Base-by-base conservation (phyloP, 345 rosid species). In the Eutrema japonicum region DNA sequence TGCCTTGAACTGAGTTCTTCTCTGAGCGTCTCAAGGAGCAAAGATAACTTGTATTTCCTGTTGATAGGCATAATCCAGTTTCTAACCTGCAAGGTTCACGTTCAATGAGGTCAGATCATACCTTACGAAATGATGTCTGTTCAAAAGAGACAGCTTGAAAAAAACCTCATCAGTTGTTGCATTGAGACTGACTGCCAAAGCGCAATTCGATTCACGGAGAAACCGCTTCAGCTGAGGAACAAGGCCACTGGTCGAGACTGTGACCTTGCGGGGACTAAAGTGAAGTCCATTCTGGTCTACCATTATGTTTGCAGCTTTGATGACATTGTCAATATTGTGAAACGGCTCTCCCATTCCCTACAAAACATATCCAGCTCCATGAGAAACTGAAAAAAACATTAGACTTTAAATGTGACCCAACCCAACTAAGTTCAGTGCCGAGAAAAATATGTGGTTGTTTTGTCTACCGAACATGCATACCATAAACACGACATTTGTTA, bases 281-380 rank as follows among this genome's bases (percentile, higher is more conserved):
- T 91, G 93, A 78, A 94, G 98, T 55, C 97, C 96, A 71, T 89
- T 88, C 13, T 89, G 92, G 13, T 95, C 88, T 74, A 89, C 88
- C 96, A 91, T 81, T 66, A 94, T 88, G 64, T 83, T 84, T 36
- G 96, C 85, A 56, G 97, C 97, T 85, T 85, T 88, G 32, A 91
- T 84, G 40, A 91, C 96, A 77, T 84, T 88, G 11, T 88, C 92
- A 60, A 89, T 74, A 51, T 91, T 94, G 71, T 94, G 97, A 70
- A 94, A 85, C 6, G 97, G 99, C 78, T 94, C 97, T 66, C 99
- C 97, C 99, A 91, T 94, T 72, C 99, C 99, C 97, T 94, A 81
- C 4, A 75, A 56, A 68, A 68, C 42, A 63, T 51, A 63, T 46
- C 16, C 11, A 67, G 9, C 26, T 43, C 69, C 36, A 69, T 69